Percentiles rank a stretch among this genome's conserved stretches.
Evolutionary conservation across 208 protist species (phyloP).

Genomic region (Acanthamoeba sp.): DNA sequence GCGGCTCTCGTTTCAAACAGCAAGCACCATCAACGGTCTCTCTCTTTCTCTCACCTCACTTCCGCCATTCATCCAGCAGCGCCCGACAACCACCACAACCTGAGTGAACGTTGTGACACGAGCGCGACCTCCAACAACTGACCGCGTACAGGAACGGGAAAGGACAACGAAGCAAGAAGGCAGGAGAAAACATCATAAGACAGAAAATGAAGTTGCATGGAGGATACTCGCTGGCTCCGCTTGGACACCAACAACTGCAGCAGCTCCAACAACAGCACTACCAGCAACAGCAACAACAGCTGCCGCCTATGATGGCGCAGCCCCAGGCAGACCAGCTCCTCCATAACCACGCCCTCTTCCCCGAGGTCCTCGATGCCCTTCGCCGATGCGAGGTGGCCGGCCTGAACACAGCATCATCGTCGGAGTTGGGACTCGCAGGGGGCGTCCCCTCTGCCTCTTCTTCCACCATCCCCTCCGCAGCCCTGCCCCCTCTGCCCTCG

Average conservation of each 20-base stretch:
- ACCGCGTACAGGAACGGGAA: background rate
- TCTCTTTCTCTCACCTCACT: too few relatives aligned
- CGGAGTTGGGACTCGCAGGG: background rate
- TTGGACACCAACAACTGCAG: background rate
- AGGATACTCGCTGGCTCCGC: constrained; percentile 5
- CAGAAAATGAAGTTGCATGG: constrained; percentile 4
- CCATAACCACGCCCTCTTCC: constrained; percentile 20
- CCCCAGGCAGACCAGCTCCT: background rate
- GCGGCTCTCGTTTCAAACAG: too few relatives aligned
- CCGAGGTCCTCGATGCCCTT: constrained; percentile 52
- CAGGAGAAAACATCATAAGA: background rate
- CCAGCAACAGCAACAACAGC: background rate
- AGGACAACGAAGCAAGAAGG: background rate
- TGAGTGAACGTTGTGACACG: too few relatives aligned
- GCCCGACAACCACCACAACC: too few relatives aligned
- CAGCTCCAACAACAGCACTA: background rate
- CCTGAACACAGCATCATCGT: background rate
- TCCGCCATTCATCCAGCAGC: too few relatives aligned
- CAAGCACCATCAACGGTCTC: too few relatives aligned
- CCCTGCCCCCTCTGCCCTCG: background rate
- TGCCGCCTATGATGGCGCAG: constrained; percentile 11
- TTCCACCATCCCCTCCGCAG: background rate
- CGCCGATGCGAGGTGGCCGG: constrained; percentile 52
- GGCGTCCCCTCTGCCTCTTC: background rate
- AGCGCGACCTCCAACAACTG: background rate